These are phyloP conservation scores for Aspergillus campestris DNA, from an alignment of 495 filamentous ascomycete species.

Conservation along the genomic window DNA sequence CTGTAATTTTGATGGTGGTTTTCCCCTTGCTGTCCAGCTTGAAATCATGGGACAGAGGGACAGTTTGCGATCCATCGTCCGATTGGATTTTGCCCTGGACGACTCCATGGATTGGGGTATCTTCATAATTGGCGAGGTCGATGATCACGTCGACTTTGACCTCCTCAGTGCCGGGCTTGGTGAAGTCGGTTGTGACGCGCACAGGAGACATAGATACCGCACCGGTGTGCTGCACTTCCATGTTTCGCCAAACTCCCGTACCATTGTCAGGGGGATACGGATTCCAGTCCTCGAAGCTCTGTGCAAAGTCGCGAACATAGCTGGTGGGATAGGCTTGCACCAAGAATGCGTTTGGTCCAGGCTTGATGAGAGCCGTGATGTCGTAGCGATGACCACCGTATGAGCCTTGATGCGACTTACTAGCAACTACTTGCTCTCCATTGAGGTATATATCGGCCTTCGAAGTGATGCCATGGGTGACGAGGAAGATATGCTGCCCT, in stretches of 20 bases:
- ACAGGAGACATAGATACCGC: conserved; percentile 42
- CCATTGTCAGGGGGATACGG: conserved; percentile 52
- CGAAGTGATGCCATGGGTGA: conserved; percentile 53
- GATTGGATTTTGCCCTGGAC: conserved; percentile 30
- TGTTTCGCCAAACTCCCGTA: conserved; percentile 54
- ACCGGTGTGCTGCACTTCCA: conserved; percentile 51
- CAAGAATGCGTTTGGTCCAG: conserved; percentile 40
- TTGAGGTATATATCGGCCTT: conserved; percentile 56
- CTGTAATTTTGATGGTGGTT: conserved; percentile 26
- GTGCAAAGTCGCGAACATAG: conserved; percentile 49
- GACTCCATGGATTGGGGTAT: conserved; percentile 22
- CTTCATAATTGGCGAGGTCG: conserved; percentile 41
- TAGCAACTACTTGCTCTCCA: conserved; percentile 42
- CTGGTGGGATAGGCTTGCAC: conserved; percentile 49
- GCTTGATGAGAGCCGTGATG: conserved; percentile 33
- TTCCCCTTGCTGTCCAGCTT: conserved; percentile 30
- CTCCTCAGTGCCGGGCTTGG: conserved; percentile 13
- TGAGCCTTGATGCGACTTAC: conserved; percentile 43
- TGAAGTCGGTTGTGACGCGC: conserved; percentile 39
- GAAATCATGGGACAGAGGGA: conserved; percentile 21
- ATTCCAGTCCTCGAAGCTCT: conserved; percentile 61
- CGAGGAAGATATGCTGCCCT: conserved; percentile 42
- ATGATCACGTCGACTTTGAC: conserved; percentile 38
- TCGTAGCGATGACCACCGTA: conserved; percentile 50
- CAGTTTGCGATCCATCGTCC: conserved; percentile 7